Conservation (phyloP, 2,329 filamentous ascomycete species). For the Chalaropsis thielavioides region DNA sequence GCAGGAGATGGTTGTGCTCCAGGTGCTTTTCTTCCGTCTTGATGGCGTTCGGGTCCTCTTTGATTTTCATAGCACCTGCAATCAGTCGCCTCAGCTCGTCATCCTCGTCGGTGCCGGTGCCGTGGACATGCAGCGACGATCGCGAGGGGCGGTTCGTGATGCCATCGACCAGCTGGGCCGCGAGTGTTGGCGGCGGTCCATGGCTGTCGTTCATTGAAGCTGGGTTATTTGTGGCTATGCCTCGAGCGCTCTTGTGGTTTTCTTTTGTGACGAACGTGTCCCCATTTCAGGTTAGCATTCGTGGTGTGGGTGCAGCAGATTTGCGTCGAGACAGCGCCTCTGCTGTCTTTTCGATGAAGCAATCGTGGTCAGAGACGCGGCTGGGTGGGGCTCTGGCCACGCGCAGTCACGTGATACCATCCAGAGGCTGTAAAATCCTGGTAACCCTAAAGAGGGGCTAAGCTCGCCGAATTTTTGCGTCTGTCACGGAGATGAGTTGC, state of each 20-base stretch:
- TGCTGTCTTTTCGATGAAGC: not conserved
- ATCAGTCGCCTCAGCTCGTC: slow-evolving; percentile 62
- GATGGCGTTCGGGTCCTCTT: slow-evolving; percentile 38
- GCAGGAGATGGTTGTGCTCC: slow-evolving; percentile 68
- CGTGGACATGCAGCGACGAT: slow-evolving; percentile 44
- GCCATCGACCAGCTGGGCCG: slow-evolving; percentile 65
- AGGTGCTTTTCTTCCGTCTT: slow-evolving; percentile 50
- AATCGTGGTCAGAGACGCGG: slow-evolving; percentile 1
- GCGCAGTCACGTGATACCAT: not conserved
- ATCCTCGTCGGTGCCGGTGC: slow-evolving; percentile 48
- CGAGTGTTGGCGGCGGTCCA: slow-evolving; percentile 64
- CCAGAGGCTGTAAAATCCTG: no score
- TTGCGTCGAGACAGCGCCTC: not conserved
- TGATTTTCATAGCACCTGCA: slow-evolving; percentile 39
- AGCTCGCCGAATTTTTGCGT: no score
- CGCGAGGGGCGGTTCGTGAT: not conserved
- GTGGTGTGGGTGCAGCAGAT: not conserved
- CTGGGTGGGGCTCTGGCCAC: not conserved
- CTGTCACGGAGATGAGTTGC: not conserved
- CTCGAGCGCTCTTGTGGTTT: not conserved
- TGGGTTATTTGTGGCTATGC: not conserved
- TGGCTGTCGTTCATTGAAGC: slow-evolving; percentile 14
- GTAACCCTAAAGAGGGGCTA: not conserved
- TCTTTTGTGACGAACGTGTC: not conserved
- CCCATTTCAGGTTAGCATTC: not conserved